Base-by-base conservation (phyloP, 192 early-diverging fungal genomes). In the Rhizoclosmatium globosum region DNA sequence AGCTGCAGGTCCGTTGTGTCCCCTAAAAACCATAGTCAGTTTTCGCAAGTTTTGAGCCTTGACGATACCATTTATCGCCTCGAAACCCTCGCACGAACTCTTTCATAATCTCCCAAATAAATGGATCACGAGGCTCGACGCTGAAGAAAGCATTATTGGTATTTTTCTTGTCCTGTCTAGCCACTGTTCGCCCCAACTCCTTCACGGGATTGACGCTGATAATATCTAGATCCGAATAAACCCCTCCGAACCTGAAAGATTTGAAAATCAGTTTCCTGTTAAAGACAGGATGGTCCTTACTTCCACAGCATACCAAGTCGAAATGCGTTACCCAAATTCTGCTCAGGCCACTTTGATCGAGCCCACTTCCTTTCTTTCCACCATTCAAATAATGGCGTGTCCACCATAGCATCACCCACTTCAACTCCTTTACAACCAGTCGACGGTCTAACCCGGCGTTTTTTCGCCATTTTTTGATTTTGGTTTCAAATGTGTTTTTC, bases 181-280 rank as follows among this genome's bases (percentile, higher is more conserved):
- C 79, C 45, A 81, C 47, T 4, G 76, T 68, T n/a, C 79, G n/a
- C 13, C 75, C 74, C 21, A 81, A 39, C 9, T 19, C 64, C n/a
- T 41, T 50, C 41, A 83, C 19, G 41, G 79, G 68, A 53, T 83
- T 83, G 41, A 81, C 23, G 19, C 74, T 78, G 73, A 83, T 83
- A 60, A 83, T 83, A 64, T 83, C 82, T 50, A 83, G 38, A 69
- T 83, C 82, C 44, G 81, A 15, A 71, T 83, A 83, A 3, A 78
- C 65, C 15, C 82, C 82, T 4, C 82, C 67, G 43, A 45, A 43
- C 13, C 82, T 67, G 21, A 60, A 85, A 15, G 79, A 17, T 9
- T 65, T 44, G 17, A 77, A 77, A 31, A 31, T 31, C 0, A 31
- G 31, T 31, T 31, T 31, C 31, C 31, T 31, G 31, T 31, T 31